Evolutionary conservation across 139 green algal genomes (phyloP), one percentile per base, ranked within the genome.

Genomic region (Chlamydomonas sphaeroides): DNA sequence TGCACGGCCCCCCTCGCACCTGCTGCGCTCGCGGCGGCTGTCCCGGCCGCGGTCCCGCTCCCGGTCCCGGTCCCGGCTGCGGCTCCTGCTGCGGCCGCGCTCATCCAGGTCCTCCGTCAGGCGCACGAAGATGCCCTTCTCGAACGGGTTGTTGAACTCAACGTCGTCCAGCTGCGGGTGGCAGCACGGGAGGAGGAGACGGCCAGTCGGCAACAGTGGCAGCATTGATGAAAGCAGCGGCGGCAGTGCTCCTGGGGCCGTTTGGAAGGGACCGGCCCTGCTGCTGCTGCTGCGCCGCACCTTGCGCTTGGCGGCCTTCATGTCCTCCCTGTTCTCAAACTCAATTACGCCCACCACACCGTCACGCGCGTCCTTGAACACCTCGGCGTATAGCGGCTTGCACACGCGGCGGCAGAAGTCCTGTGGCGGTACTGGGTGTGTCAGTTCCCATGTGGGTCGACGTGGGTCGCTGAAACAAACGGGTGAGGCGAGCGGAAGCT

Each of bases 321-420:
- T 89, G 67, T 93, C 89, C 8, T 93, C 89, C 68, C 77, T 84
- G 20, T 41, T 82, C 36, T 90, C 86, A 79, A 88, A 91, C 82
- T 93, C 89, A 3, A 90, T 87, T 1, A 91, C 80, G n/a, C 89
- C 88, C 5, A 89, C 49, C 14, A 84, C 77, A 20, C 71, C 69
- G 62, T 87, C 88, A 11, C 89, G 79, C 66, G 94, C 90, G 75
- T 95, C 93, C 45, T 86, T 84, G 51, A 89, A 88, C 20, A 96
- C 90, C 63, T 97, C 93, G 33, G 91, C 93, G 86, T 93, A 97
- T 25, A 79, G 61, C 23, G 94, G 94, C 88, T 91, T 94, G 53
- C 85, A 86, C 30, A 90, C 85, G 66, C 87, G 79, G 38, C 93
- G 89, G 73, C 96, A 90, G 78, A 94, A 90, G 39, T 97, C 94